A percentile compares a stretch with the other conserved stretches of the same genome.
Conservation (phyloP, 345 rosid genomes). For the Abelmoschus esculentus region DNA sequence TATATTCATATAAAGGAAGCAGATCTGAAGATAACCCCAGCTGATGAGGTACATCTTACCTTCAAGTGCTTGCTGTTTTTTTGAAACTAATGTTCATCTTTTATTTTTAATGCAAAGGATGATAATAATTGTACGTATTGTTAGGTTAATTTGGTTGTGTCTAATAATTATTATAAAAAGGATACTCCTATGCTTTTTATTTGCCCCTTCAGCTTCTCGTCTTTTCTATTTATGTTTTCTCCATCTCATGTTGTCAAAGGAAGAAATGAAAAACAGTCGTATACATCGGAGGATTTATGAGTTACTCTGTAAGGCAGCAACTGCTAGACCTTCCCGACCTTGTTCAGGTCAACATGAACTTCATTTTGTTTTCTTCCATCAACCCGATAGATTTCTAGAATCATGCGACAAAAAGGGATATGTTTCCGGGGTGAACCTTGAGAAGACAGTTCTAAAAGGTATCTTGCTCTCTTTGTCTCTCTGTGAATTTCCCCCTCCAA, state of each 20-base stretch:
- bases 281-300: slow-evolving; percentile 53
- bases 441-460: slow-evolving; percentile 77
- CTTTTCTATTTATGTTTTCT: slow-evolving; percentile 7
- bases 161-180: not conserved
- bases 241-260: slow-evolving; percentile 28
- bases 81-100: not conserved
- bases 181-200: not conserved
- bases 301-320: slow-evolving; percentile 53
- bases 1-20: slow-evolving; percentile 31
- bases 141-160: not conserved
- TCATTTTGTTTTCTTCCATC: slow-evolving; percentile 76
- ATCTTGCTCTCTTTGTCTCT: slow-evolving; percentile 7
- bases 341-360: slow-evolving; percentile 60
- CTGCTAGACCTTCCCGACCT: slow-evolving; percentile 29
- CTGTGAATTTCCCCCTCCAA: not conserved
- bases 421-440: slow-evolving; percentile 65
- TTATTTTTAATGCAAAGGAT: too few relatives aligned
- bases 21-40: slow-evolving; percentile 40
- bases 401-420: slow-evolving; percentile 47
- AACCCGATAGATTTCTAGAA: slow-evolving; percentile 63
- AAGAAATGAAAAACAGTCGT: slow-evolving; percentile 53
- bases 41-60: slow-evolving; percentile 46
- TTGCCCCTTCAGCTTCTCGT: slow-evolving; percentile 1
- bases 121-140: too few relatives aligned
- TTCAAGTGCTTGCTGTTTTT: not conserved